A percentile compares a stretch with the other conserved stretches of the same genome.
These are phyloP conservation scores for Trypanosoma conorhini DNA, from an alignment of 208 protist genomes.

Conservation along the genomic window DNA sequence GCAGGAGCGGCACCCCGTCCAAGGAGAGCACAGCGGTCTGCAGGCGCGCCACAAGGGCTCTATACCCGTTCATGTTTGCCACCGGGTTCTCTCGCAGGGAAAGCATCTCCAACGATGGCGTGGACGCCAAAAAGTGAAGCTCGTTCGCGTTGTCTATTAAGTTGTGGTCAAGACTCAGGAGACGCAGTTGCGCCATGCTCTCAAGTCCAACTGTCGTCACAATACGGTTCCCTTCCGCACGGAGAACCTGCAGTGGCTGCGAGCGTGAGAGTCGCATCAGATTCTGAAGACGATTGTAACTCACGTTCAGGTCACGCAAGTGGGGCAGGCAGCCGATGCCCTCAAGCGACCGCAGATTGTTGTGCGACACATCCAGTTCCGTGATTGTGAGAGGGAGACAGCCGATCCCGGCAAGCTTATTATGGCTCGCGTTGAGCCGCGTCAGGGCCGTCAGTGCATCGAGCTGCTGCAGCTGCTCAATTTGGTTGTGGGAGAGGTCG, in stretches of 20 bases:
- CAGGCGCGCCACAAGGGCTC: conserved; percentile 41
- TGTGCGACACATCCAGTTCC: conserved; percentile 76
- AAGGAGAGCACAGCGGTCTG: conserved; percentile 56
- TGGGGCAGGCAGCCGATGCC: conserved; percentile 53
- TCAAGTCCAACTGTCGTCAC: conserved; percentile 50
- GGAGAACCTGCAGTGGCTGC: conserved; percentile 58
- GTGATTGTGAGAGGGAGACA: conserved; percentile 66
- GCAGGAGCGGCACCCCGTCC: conserved; percentile 63
- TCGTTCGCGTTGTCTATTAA: conserved; percentile 73
- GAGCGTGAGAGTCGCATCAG: conserved; percentile 49
- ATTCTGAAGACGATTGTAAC: conserved; percentile 62
- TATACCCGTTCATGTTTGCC: conserved; percentile 45
- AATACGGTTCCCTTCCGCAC: conserved; percentile 73
- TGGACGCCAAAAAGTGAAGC: conserved; percentile 51
- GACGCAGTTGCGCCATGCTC: conserved; percentile 45
- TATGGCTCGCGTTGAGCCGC: conserved; percentile 72
- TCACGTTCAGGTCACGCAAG: conserved; percentile 76
- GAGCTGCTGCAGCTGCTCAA: conserved; percentile 52
- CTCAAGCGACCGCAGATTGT: conserved; percentile 65
- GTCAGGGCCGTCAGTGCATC: conserved; percentile 56
- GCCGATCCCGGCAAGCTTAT: conserved; percentile 49
- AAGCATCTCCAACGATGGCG: conserved; percentile 59
- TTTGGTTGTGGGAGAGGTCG: conserved; percentile 82
- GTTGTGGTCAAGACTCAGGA: conserved; percentile 69
- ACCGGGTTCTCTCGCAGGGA: conserved; percentile 64